Evolutionary conservation across 225 moss, liverwort and hornwort genomes (phyloP), one percentile per base, ranked within the genome.

Genomic region (Physcomitrium patens): DNA sequence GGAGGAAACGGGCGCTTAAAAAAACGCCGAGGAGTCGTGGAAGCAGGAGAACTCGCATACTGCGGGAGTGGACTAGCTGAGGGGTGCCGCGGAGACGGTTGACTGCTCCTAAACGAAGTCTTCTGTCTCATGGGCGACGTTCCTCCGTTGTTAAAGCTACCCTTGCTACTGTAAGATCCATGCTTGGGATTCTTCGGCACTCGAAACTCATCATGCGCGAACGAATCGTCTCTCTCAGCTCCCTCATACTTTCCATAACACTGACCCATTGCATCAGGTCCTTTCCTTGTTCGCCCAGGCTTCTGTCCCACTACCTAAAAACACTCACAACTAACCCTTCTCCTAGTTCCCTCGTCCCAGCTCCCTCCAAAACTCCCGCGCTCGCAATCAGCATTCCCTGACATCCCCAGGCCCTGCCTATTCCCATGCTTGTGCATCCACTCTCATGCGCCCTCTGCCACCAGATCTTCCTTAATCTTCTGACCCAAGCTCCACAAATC

Each of bases 251-350:
- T 99, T 65, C 94, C 97, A 73, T 89, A 96, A 75, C 96, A 96
- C 92, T 92, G 96, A 80, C 97, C 97, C 97, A 99, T 95, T 93
- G 97, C 94, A 91, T 99, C 85, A 72, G 78, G 71, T 1, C 31
- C 31, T 37, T 37, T 37, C 58, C 64, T 28, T 13, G 63, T 37
- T 65, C 69, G n/a, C 47, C 42, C 62, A 23, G 15, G 52, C 3
- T 55, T 12, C 60, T 1, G 45, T 65, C 28, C 79, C 63, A 54
- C 75, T 75, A 53, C 31, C 76, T 66, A 60, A 60, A 11, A 72
- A 12, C 74, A 10, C 68, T 56, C 55, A 44, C 69, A 43, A 50
- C 69, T 63, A 59, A 48, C 16, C 44, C 71, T 24, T 41, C 70
- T 73, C 74, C 67, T 60, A 66, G 55, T 60, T 76, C 79, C 49